Evolutionary conservation across 352 stramenopile genomes (phyloP).

Genomic region (Bremia lactucae): DNA sequence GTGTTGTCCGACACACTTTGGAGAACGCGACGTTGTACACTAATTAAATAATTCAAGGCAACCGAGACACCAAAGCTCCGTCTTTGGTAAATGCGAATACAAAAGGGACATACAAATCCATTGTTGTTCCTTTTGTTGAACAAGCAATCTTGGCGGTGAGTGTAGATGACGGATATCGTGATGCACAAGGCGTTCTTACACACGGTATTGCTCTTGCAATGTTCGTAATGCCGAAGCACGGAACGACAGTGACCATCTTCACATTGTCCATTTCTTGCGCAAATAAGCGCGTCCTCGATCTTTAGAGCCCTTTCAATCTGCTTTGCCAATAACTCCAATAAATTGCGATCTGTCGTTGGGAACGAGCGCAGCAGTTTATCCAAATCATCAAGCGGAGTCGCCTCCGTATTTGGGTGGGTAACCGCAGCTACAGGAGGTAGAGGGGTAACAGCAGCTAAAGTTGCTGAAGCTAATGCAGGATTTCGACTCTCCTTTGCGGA

Average conservation of each 20-base stretch:
- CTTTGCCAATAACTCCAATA: slow-evolving; percentile 16
- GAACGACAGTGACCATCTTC: slow-evolving; percentile 16
- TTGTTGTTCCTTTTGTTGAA: slow-evolving; percentile 13
- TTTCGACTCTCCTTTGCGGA: too few species aligned
- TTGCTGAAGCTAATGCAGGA: too few species aligned
- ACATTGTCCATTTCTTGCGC: slow-evolving; percentile 23
- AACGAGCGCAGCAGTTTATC: slow-evolving; percentile 25
- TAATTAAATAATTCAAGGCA: slow-evolving; percentile 24
- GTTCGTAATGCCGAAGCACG: slow-evolving; percentile 20
- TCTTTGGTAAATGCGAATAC: slow-evolving; percentile 27
- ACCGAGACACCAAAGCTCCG: slow-evolving; percentile 17
- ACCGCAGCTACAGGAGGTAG: too few species aligned
- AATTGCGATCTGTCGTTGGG: slow-evolving; percentile 14
- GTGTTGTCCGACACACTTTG: slow-evolving; percentile 17
- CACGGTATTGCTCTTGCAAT: slow-evolving; percentile 22
- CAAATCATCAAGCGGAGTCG: too few species aligned
- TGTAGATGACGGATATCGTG: slow-evolving; percentile 15
- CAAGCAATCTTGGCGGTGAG: slow-evolving; percentile 20
- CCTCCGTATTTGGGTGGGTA: too few species aligned
- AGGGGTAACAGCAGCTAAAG: too few species aligned
- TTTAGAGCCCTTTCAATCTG: slow-evolving; percentile 21
- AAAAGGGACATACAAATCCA: slow-evolving; percentile 27
- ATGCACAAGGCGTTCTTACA: slow-evolving; percentile 21
- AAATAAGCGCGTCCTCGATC: slow-evolving; percentile 34
- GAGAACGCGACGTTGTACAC: slow-evolving; percentile 18